Percentiles rank a stretch among this genome's conserved stretches.
Conservation (phyloP, 306 rosid genomes). For the Corylus avellana region DNA sequence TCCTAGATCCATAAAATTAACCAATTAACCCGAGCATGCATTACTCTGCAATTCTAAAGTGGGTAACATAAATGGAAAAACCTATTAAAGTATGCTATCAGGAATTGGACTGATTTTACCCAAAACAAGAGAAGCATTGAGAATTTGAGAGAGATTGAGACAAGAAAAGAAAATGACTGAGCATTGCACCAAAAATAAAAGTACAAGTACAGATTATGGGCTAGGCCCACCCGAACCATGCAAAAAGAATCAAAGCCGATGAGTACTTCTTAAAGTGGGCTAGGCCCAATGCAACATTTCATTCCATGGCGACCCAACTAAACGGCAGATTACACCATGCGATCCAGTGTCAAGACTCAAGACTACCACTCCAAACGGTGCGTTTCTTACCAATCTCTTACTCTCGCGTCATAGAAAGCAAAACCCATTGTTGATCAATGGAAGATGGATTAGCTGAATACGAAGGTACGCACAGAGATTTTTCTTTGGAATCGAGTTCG, state of each 20-base stretch:
- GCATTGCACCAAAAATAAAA: no score
- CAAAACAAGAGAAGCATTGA: no score
- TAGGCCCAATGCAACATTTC: not conserved
- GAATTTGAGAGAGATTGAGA: no score
- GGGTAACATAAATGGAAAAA: no score
- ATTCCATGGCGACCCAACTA: not conserved
- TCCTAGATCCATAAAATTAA: no score
- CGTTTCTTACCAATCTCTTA: not conserved
- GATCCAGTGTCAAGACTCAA: not conserved
- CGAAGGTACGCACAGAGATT: not conserved
- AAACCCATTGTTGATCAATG: not conserved
- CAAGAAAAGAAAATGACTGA: no score
- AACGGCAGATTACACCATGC: not conserved
- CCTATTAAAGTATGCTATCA: no score
- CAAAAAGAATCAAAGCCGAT: not conserved
- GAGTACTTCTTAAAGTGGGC: not conserved
- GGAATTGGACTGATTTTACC: no score
- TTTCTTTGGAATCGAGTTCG: not conserved
- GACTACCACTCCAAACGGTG: not conserved
- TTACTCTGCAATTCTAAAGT: no score
- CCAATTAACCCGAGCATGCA: no score
- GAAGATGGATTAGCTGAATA: not conserved
- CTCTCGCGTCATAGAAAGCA: not conserved
- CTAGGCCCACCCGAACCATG: no score
- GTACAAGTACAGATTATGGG: no score